Percentiles rank a stretch among this genome's conserved stretches.
Conservation (phyloP, 257 asterid genomes). For the Jacaranda mimosifolia region DNA sequence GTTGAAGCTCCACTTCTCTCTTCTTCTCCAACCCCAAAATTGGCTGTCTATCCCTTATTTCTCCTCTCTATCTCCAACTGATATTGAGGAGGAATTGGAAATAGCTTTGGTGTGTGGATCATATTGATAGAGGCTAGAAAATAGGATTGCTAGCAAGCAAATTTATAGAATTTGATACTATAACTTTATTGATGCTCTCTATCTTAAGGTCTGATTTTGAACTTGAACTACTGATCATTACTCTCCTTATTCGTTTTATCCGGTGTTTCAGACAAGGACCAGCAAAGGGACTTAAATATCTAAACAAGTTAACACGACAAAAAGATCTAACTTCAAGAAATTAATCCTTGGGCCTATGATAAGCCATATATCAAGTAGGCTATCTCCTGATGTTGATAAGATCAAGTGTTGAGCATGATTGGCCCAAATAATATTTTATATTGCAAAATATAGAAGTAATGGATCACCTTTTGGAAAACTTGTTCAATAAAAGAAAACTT, state of each 20-base stretch:
- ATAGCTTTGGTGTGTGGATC: too few relatives aligned
- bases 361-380: neutral
- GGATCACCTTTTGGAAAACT: neutral
- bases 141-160: constrained; percentile 61
- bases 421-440: neutral
- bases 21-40: too few relatives aligned
- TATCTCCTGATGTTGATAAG: neutral
- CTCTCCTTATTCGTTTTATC: constrained; percentile 56
- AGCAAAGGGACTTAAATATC: neutral
- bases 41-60: too few relatives aligned
- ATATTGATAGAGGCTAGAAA: too few relatives aligned
- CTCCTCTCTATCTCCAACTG: too few relatives aligned
- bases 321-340: neutral
- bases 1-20: too few relatives aligned
- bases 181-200: constrained; percentile 74
- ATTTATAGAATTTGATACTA: constrained; percentile 65
- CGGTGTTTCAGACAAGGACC: constrained; percentile 74
- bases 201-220: constrained; percentile 79
- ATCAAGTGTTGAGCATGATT: neutral
- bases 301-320: neutral
- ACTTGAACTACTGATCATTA: constrained; percentile 65
- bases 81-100: too few relatives aligned
- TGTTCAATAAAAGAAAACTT: neutral
- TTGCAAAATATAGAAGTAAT: neutral
- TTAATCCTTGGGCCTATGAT: neutral